A percentile compares a stretch with the other conserved stretches of the same genome.
phyloP scores from a whole-genome alignment of 2,329 filamentous ascomycete species.

The Botrytis fabae region DNA sequence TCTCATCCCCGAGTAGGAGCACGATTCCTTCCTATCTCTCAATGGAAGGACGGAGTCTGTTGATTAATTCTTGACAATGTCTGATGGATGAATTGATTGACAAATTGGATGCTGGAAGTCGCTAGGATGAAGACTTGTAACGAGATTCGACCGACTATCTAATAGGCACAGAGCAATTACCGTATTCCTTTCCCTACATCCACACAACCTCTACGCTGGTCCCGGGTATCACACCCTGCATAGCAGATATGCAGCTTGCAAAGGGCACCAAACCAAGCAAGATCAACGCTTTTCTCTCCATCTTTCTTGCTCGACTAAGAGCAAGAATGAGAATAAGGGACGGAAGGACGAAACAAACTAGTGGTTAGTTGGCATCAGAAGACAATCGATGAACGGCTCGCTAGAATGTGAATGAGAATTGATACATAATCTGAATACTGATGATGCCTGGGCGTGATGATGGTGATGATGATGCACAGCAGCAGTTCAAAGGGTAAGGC shows the following conservation, averaged over 20 bases:
- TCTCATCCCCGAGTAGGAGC: constrained; percentile 10
- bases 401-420: not conserved
- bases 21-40: not conserved
- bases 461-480: constrained; percentile 12
- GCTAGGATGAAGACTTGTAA: not conserved
- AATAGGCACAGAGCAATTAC: too few species aligned
- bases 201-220: not conserved
- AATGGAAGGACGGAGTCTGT: too few species aligned
- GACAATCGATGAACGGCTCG: not conserved
- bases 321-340: not conserved
- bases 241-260: not conserved
- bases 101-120: not conserved
- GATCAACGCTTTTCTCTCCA: constrained; percentile 1
- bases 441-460: not conserved
- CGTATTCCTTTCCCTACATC: not conserved
- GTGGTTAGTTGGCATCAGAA: not conserved
- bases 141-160: not conserved
- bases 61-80: not conserved
- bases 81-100: too few species aligned
- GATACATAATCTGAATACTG: not conserved
- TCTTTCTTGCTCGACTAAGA: not conserved
- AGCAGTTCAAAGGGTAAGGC: not conserved
- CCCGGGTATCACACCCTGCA: not conserved
- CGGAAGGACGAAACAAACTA: not conserved
- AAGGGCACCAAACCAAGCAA: too few species aligned